Evolutionary conservation across 2,329 filamentous ascomycete genomes (phyloP).

Genomic region (Exutisphaerella laricina): DNA sequence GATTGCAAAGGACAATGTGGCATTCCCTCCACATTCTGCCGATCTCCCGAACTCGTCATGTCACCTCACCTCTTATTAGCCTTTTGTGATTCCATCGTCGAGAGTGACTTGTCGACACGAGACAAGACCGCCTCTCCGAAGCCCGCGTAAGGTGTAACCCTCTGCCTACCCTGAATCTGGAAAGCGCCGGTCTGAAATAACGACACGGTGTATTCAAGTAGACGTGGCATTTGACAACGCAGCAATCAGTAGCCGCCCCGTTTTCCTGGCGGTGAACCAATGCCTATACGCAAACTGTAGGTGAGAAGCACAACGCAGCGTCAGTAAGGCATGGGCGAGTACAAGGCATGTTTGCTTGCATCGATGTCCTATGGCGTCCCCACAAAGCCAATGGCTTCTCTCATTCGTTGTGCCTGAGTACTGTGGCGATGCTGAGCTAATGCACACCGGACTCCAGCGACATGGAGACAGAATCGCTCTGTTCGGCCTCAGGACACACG

Average conservation of each 20-base stretch:
- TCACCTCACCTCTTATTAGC: too few species aligned
- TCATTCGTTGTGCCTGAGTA: slow-evolving; percentile 1
- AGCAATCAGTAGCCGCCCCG: slow-evolving; percentile 2
- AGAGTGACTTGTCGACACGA: too few species aligned
- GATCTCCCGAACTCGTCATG: too few species aligned
- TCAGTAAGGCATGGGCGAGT: slow-evolving; percentile 3
- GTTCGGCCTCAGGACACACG: neutral
- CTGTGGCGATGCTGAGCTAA: slow-evolving; percentile 5
- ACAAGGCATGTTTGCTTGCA: slow-evolving; percentile 1
- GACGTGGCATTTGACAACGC: slow-evolving; percentile 3
- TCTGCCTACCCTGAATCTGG: too few species aligned
- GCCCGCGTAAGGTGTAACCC: too few species aligned
- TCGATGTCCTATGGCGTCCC: neutral
- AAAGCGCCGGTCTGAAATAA: neutral
- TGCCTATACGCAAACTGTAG: too few species aligned
- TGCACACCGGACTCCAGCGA: slow-evolving; percentile 7
- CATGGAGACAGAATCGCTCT: neutral
- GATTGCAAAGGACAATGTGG: too few species aligned
- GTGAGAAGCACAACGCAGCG: neutral
- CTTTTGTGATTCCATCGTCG: too few species aligned
- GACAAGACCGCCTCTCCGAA: too few species aligned
- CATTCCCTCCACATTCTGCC: too few species aligned
- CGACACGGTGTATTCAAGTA: slow-evolving; percentile 1
- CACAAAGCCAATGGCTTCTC: neutral
- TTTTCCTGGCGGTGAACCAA: neutral